These are phyloP conservation scores for Xanthoconium purpureum DNA, from an alignment of 768 basidiomycete genomes.

Conservation along the genomic window DNA sequence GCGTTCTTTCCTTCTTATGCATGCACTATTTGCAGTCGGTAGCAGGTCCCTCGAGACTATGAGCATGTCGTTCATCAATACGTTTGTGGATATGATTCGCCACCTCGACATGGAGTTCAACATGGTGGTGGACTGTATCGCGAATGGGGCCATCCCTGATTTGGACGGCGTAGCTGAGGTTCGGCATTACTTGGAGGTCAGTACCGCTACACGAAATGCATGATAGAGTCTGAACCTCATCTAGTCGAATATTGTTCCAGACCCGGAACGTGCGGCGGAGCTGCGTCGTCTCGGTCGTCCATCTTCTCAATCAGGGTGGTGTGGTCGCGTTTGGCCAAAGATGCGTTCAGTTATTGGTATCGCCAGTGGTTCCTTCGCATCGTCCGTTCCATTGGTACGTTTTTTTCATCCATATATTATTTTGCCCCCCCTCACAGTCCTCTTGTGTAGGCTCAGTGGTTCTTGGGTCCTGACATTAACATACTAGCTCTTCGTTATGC, in stretches of 20 bases:
- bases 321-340: conserved; percentile 10
- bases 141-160: conserved; percentile 8
- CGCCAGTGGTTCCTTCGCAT: conserved; percentile 9
- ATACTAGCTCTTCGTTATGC: conserved; percentile 1
- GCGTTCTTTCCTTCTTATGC: conserved; percentile 9
- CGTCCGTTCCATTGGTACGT: conserved; percentile 7
- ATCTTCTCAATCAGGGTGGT: conserved; percentile 11
- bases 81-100: conserved; percentile 11
- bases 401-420: background rate
- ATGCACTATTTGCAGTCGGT: conserved; percentile 5
- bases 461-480: conserved; percentile 1
- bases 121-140: conserved; percentile 13
- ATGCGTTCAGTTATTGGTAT: conserved; percentile 2
- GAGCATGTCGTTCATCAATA: conserved; percentile 1
- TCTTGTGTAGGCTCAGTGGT: background rate
- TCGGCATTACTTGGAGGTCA: background rate
- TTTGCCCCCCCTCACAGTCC: background rate
- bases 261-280: conserved; percentile 8
- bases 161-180: background rate
- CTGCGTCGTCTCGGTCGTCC: conserved; percentile 11
- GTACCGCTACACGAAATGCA: background rate
- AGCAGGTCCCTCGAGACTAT: conserved; percentile 5
- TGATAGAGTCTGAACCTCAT: background rate
- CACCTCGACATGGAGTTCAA: conserved; percentile 9
- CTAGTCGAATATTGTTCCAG: background rate